Percentiles rank a stretch among this genome's conserved stretches.
Conservation (phyloP, 164 flowering plant species). For the Santalum album region DNA sequence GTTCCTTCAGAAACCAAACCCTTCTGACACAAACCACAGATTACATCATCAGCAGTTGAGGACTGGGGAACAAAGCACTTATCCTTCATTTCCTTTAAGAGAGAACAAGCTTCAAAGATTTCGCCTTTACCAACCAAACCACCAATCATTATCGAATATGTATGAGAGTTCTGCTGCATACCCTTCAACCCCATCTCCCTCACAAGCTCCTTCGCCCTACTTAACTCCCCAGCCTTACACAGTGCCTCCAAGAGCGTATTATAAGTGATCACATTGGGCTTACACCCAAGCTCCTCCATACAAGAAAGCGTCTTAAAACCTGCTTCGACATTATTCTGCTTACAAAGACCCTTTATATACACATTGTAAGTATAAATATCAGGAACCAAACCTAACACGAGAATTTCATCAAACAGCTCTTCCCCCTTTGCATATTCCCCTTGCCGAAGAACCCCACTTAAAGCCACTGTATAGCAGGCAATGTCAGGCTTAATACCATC, state of each 20-base stretch:
- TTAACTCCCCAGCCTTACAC: slow-evolving; percentile 34
- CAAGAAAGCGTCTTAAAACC: slow-evolving; percentile 38
- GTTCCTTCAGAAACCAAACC: slow-evolving; percentile 27
- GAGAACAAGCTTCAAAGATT: slow-evolving; percentile 32
- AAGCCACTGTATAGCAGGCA: slow-evolving; percentile 45
- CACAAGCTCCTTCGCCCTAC: slow-evolving; percentile 27
- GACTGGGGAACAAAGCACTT: slow-evolving; percentile 20
- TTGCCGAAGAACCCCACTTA: slow-evolving; percentile 32
- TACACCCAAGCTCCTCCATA: slow-evolving; percentile 65
- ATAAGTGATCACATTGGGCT: slow-evolving; percentile 49
- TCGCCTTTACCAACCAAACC: slow-evolving; percentile 37
- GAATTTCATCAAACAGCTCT: slow-evolving; percentile 71
- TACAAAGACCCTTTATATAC: slow-evolving; percentile 55
- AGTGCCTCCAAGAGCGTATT: slow-evolving; percentile 30
- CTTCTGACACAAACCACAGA: slow-evolving; percentile 29
- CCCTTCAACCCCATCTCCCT: slow-evolving; percentile 42
- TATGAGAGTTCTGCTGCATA: slow-evolving; percentile 24
- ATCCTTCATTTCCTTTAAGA: slow-evolving; percentile 37
- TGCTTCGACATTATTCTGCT: slow-evolving; percentile 41
- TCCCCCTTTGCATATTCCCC: slow-evolving; percentile 44
- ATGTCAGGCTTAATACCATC: slow-evolving; percentile 57
- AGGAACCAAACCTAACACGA: slow-evolving; percentile 67
- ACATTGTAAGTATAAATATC: slow-evolving; percentile 56
- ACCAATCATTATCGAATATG: slow-evolving; percentile 41
- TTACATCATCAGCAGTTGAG: slow-evolving; percentile 31